A percentile compares a stretch with the other conserved stretches of the same genome.
Conservation (phyloP, 2,329 filamentous ascomycete genomes). For the Arthrobotrys pseudoclavata region DNA sequence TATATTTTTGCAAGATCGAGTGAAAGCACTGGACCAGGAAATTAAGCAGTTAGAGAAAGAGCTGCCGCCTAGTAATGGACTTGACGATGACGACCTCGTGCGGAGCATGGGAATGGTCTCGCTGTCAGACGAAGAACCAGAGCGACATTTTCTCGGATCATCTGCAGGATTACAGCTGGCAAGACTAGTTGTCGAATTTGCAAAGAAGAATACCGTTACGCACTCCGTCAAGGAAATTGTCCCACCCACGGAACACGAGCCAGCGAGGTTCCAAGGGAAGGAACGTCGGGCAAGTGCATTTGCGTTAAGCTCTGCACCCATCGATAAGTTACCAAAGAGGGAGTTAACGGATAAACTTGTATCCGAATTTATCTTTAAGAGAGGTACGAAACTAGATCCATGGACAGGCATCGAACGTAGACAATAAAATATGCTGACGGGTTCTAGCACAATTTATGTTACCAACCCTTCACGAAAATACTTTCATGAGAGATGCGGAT, state of each 20-base stretch:
- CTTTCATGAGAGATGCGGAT: slow-evolving; percentile 81
- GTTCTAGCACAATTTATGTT: slow-evolving; percentile 84
- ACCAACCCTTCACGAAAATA: slow-evolving; percentile 86
- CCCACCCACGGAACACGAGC: slow-evolving; percentile 55
- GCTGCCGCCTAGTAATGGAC: slow-evolving; percentile 70
- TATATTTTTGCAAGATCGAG: slow-evolving; percentile 87
- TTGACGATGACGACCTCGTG: slow-evolving; percentile 85
- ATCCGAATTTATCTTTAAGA: slow-evolving; percentile 83
- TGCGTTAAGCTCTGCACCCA: slow-evolving; percentile 80
- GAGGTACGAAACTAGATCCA: slow-evolving; percentile 71
- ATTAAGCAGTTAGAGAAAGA: slow-evolving; percentile 77
- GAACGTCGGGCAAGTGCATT: slow-evolving; percentile 71
- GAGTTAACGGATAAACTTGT: slow-evolving; percentile 82
- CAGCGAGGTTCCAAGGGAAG: slow-evolving; percentile 48
- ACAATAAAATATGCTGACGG: neutral
- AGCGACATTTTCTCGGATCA: slow-evolving; percentile 88
- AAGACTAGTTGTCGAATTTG: slow-evolving; percentile 93
- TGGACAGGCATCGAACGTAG: neutral
- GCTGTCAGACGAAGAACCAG: slow-evolving; percentile 72
- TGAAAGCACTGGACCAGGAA: slow-evolving; percentile 84
- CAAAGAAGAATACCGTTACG: slow-evolving; percentile 91
- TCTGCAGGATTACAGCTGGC: slow-evolving; percentile 97
- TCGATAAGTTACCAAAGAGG: slow-evolving; percentile 79
- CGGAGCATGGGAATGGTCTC: slow-evolving; percentile 87
- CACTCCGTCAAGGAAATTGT: slow-evolving; percentile 83